Base-by-base conservation (phyloP, 768 basidiomycete genomes). In the Hygrocybe coccinea region DNA sequence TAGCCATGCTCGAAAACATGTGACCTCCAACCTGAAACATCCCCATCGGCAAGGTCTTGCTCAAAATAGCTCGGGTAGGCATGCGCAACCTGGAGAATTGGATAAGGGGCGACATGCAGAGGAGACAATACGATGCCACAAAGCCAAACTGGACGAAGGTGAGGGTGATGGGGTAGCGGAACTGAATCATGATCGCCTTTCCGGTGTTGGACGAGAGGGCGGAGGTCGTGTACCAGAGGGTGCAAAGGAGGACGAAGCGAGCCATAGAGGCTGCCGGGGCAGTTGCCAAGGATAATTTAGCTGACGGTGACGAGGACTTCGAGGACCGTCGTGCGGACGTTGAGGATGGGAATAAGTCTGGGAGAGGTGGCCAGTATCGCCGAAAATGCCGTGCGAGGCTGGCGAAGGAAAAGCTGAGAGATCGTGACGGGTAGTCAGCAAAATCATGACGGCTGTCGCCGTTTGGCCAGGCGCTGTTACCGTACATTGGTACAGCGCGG, bases 81-180 rank as follows among this genome's bases (percentile, higher is more conserved):
- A 63, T 66, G 35, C 91, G 84, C 38, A 95, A 63, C 62, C 73
- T 81, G 41, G 85, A 77, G 67, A 89, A 86, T 21, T 79, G 81
- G 17, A 89, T 70, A 34, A 76, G 62, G 29, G 91, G 91, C 11
- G 82, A 84, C 85, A 92, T 92, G 75, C 87, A 82, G 50, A 95
- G 72, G 50, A 91, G 75, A 66, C 91, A 97, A 72, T 89, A 97
- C 9, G 74, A 75, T 7, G 92, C 89, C 48, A 97, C 88, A 69
- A 98, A 97, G 60, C 86, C 94, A 67, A 99, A 99, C 68, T 99
- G 97, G 64, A 99, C 81, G 67, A 99, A 91, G 37, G 97, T 99
- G 66, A 99, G 84, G 59, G 97, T 98, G 66, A 99, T 82, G 4
- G 97, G 97, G 72, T 90, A 97, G 52, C 85, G 82, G 72, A 97